These are phyloP conservation scores for Colletotrichum coccodes DNA, from an alignment of 2,329 filamentous ascomycete genomes.

Conservation along the genomic window DNA sequence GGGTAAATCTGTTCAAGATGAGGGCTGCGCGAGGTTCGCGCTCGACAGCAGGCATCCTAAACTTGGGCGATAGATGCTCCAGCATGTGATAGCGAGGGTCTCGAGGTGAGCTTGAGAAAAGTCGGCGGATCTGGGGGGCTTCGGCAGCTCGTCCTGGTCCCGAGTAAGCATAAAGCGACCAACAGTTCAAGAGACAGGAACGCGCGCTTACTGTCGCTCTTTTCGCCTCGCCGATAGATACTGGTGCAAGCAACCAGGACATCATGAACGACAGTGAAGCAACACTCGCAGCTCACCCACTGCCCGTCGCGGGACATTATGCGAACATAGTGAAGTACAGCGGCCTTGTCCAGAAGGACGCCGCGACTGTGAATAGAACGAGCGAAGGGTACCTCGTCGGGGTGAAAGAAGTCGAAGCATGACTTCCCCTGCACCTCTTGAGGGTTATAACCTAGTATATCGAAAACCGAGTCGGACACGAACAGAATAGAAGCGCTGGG, in stretches of 20 bases:
- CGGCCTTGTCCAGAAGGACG: slow-evolving; percentile 83
- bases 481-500: slow-evolving; percentile 85
- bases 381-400: slow-evolving; percentile 81
- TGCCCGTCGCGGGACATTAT: slow-evolving; percentile 74
- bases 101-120: slow-evolving; percentile 83
- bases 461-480: slow-evolving; percentile 83
- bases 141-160: slow-evolving; percentile 74
- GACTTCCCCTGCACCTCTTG: slow-evolving; percentile 80
- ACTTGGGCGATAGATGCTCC: slow-evolving; percentile 85
- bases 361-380: slow-evolving; percentile 78
- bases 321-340: slow-evolving; percentile 82
- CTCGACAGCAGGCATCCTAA: slow-evolving; percentile 69
- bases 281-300: slow-evolving; percentile 87
- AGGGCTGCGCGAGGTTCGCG: slow-evolving; percentile 86
- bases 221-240: slow-evolving; percentile 75
- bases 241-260: slow-evolving; percentile 87
- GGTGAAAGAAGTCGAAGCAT: slow-evolving; percentile 88
- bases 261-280: slow-evolving; percentile 89
- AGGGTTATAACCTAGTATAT: slow-evolving; percentile 84
- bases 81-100: slow-evolving; percentile 93
- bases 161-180: background rate
- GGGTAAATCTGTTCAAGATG: slow-evolving; percentile 87
- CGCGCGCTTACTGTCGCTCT: slow-evolving; percentile 74
- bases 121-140: slow-evolving; percentile 79
- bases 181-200: background rate